Evolutionary conservation across 768 basidiomycete genomes (phyloP), one percentile per base, ranked within the genome.

Genomic region (Aureoboletus auriporus): DNA sequence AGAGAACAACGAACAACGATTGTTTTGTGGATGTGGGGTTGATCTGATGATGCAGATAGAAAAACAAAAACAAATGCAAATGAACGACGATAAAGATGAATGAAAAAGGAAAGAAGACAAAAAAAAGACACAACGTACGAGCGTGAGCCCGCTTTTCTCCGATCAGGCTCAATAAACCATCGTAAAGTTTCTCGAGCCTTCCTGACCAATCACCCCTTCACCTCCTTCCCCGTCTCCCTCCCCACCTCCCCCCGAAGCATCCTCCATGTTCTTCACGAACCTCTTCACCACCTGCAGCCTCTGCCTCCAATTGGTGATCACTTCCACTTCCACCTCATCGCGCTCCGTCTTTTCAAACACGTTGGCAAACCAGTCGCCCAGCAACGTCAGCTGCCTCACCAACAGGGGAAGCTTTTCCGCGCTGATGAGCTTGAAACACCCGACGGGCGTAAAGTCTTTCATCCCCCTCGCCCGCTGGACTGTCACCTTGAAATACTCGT

Each of bases 401-500:
- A 95, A 75, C n/a, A 86, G 69, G 5, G 96, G 90, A 7, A 99
- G 75, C 51, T 84, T 86, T 52, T 85, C 82, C 8, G 91, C 88
- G 1, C 91, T 94, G 44, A 98, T 89, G 48, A 98, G 77, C 73
- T 97, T 97, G 76, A 93, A 95, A 58, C 85, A 82, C 10, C 94
- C 94, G 27, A 97, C 75, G 0, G 96, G 94, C 0, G 86, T 80
- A 68, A 97, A 96, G 60, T 96, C 93, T 10, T 91, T 85, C 87
- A 98, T 96, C 36, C 92, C 89, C 0, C 74, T 74, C 2, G 88
- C 91, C 14, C 86, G 79, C 68, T 98, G 96, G 14, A 98, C 77
- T 12, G 83, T 90, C 51, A 98, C 83, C 62, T 91, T 93, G 80
- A 96, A 99, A 69, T 92, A 97, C 65, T 97, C 93, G 67, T 89